Evolutionary conservation across 1,284 basidiomycete species (phyloP), one percentile per base, ranked within the genome.

Genomic region (Heterobasidion irregulare): DNA sequence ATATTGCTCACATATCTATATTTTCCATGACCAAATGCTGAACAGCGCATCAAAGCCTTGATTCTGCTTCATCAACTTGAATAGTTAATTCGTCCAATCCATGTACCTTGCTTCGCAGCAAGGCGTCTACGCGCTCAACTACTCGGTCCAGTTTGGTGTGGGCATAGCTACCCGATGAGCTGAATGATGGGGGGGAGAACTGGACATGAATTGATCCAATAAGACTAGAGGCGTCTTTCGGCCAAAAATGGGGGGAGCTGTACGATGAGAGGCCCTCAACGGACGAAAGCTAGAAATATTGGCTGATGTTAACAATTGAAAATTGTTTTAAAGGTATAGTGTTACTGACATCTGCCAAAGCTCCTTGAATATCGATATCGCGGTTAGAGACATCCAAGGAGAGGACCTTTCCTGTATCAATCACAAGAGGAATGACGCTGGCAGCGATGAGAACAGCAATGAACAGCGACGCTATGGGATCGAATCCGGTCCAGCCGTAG

Each of bases 401-500:
- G 46, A 99, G 77, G 9, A 99, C 84, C 64, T 84, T 86, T 0
- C 92, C 96, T 0, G 91, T 91, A 67, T 99, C 97, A 57, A 96
- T 80, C 18, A 99, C 94, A 44, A 99, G 83, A 8, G 97, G 97
- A 18, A 97, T 78, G 18, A 99, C 97, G 64, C 92, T 94, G 2
- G 91, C 96, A 33, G 94, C 91, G 63, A 99, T 99, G 59, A 99
- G 76, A 8, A 92, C 73, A 1, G 97, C 97, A 63, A 99, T 99
- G 68, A 99, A 95, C 43, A 99, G 75, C 9, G 94, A 97, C 0
- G 97, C 97, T 58, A 99, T 94, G 2, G 97, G 97, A 70, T 99
- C 97, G 67, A 98, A 99, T 15, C 95, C 95, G 2, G 97, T 99
- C 95, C 95, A 99, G n/a, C 96, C 96, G 63, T 97, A 99, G 57